These are phyloP conservation scores for Digitaria exilis DNA, from an alignment of 202 grass and related monocot species.

Conservation along the genomic window DNA sequence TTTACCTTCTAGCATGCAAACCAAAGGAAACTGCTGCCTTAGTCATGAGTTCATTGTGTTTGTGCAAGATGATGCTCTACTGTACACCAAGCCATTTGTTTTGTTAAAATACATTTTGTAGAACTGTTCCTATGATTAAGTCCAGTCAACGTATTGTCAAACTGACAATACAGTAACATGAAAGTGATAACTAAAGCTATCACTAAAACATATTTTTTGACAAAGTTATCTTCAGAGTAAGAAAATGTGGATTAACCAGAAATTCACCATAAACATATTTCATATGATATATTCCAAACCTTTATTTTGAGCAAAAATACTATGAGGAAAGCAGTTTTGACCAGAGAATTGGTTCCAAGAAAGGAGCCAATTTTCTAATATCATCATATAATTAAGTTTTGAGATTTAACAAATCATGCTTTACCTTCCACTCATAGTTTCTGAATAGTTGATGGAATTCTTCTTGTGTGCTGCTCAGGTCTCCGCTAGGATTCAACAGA, in stretches of 20 bases:
- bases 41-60: background rate
- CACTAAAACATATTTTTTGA: constrained; percentile 12
- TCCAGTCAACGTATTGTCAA: too few species aligned
- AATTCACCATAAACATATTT: constrained; percentile 3
- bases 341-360: background rate
- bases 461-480: constrained; percentile 70
- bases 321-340: constrained; percentile 28
- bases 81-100: background rate
- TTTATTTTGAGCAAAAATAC: constrained; percentile 1
- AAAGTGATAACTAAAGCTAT: constrained; percentile 13
- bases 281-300: background rate
- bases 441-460: constrained; percentile 68
- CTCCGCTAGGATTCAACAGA: constrained; percentile 84
- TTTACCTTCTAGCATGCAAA: background rate
- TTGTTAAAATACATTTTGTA: background rate
- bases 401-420: background rate
- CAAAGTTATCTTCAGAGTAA: constrained; percentile 6
- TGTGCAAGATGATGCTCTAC: background rate
- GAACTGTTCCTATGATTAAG: background rate
- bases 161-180: constrained; percentile 5
- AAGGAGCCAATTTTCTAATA: background rate
- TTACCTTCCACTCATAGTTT: constrained; percentile 84
- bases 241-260: background rate
- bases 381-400: constrained; percentile 29
- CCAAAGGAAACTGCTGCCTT: background rate